Evolutionary conservation across 108 stramenopile genomes (phyloP), one percentile per base, ranked within the genome.

Genomic region (Cyclotella atomus): DNA sequence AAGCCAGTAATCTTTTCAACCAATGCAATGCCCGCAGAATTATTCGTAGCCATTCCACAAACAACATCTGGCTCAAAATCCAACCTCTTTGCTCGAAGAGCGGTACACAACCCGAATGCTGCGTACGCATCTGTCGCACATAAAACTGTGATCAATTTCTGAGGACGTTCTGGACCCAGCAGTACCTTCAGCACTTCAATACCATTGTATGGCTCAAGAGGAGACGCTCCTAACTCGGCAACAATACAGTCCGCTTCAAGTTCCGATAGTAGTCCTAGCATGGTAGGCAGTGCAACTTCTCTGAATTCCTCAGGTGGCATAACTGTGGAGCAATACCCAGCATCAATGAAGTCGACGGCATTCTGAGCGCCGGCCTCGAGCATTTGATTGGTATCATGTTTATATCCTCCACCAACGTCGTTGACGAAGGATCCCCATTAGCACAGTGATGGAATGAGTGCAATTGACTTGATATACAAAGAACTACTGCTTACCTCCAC

Each of bases 51-150:
- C 38, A 41, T 41, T 9, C 38, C 38, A 41, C 38, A 41, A 41
- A 41, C 38, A 41, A 41, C 9, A 41, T 41, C 38, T 60, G 53
- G 68, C 16, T 0, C 55, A 57, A 36, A 69, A 12, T 41, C 38
- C 38, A 41, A 41, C 7, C 38, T 41, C 38, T 41, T 12, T 9
- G 38, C 38, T 41, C 12, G 7, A 7, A 41, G 12, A 9, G 38
- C 38, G 12, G 29, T 57, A 57, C 16, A 57, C 10, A 28, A 57
- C 12, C 38, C 38, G 7, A 41, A 41, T 12, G 38, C 38, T 9
- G 38, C 38, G 12, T 41, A 41, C 12, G 38, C 38, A 41, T 41
- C 38, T 41, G 38, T 41, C 38, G 38, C 38, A 30, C 5, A 57
- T 28, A 15, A 30, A 57, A 57, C 4, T 32, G 7, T 14, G 12